Evolutionary conservation across 805 yeast species (phyloP), one percentile per base, ranked within the genome.

Genomic region (Candida michaelii): DNA sequence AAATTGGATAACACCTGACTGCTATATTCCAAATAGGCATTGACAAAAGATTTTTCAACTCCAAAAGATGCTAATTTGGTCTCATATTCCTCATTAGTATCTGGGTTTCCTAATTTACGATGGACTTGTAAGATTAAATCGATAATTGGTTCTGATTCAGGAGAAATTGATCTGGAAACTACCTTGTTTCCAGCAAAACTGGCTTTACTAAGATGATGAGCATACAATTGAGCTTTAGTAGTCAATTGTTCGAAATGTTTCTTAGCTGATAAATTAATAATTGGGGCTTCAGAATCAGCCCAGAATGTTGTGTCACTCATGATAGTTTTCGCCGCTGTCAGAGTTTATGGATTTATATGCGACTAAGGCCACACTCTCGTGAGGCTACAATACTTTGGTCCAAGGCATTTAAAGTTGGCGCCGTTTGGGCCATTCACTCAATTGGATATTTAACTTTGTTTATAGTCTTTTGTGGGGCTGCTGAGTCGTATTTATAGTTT

Each of bases 111-210:
- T 42, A 77, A 61, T 1, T 63, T 58, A n/a, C 55, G 51, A 59
- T 88, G 89, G 43, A 88, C 63, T 1, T 60, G 56, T 48, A 89
- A 60, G 39, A 89, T 76, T 54, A 88, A 68, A 51, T 89, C 90
- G 56, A 72, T 87, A 45, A 88, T 84, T 16, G 63, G 59, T 61
- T 89, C 96, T 46, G 89, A 78, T 55, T 89, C 95, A 16, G 85
- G 84, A 9, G 90, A 82, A 5, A 89, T 95, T 30, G 89, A 88
- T 55, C 95, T 74, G 46, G 87, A 67, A 2, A 85, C 87, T 5
- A 82, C 86, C 48, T 93, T 72, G 9, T 93, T 76, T 29, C 97
- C 97, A 65, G 79, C 80, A 59, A 86, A 95, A 33, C 89, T 80
- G 2, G 95, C 96, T 55, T 83, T 79, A 30, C 90, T 80, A 63